phyloP scores from a whole-genome alignment of 768 basidiomycete genomes.

The Calocybe gangraenosa region DNA sequence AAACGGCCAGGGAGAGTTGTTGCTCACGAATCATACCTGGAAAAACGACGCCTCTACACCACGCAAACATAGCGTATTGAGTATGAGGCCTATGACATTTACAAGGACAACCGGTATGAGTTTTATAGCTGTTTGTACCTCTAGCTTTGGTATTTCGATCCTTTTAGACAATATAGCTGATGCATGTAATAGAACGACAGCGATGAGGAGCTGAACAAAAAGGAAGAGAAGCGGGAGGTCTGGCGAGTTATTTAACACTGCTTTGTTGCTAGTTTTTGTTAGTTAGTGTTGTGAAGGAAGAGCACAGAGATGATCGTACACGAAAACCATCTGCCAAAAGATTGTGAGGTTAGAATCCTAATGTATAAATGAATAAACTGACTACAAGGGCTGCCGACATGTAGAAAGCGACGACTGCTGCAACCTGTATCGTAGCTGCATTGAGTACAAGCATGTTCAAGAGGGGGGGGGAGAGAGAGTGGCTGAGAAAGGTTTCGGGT shows the following conservation, averaged over 20 bases:
- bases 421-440: constrained; percentile 46
- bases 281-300: constrained; percentile 2
- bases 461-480: not conserved
- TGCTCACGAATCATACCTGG: constrained; percentile 40
- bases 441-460: constrained; percentile 23
- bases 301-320: constrained; percentile 26
- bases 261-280: constrained; percentile 59
- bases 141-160: constrained; percentile 55
- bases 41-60: constrained; percentile 81
- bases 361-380: constrained; percentile 25
- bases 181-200: constrained; percentile 58
- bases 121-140: constrained; percentile 49
- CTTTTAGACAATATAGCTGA: constrained; percentile 43
- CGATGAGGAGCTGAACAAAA: constrained; percentile 62
- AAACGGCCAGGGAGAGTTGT: not conserved
- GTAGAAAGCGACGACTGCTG: constrained; percentile 74
- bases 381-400: constrained; percentile 74
- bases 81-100: constrained; percentile 71
- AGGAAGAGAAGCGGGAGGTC: constrained; percentile 67
- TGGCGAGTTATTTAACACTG: constrained; percentile 63
- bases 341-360: not conserved
- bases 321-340: constrained; percentile 44
- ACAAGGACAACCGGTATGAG: constrained; percentile 61
- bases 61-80: constrained; percentile 75
- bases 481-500: constrained; percentile 4